phyloP scores from a whole-genome alignment of 2,329 filamentous ascomycete genomes.

The Sordariomycetes sp. region DNA sequence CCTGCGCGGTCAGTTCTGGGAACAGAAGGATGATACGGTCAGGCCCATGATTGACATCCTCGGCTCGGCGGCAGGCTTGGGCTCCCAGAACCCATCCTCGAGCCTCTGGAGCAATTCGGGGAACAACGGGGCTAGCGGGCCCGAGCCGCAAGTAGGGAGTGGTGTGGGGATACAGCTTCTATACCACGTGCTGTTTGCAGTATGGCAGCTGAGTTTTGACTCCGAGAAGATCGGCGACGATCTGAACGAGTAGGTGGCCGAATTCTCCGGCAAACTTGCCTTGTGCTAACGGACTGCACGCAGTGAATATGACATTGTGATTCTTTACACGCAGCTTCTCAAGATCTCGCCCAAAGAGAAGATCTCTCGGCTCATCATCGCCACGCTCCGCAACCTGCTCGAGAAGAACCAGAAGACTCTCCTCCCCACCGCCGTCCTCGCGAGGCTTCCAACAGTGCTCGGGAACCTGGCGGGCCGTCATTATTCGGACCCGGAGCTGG shows the following conservation, averaged over 20 bases:
- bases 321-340: slow-evolving; percentile 84
- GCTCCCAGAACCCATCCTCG: slow-evolving; percentile 44
- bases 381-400: slow-evolving; percentile 80
- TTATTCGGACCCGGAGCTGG: slow-evolving; percentile 49
- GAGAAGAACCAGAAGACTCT: slow-evolving; percentile 53
- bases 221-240: slow-evolving; percentile 60
- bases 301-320: slow-evolving; percentile 85
- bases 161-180: slow-evolving; percentile 85
- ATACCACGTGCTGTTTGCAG: slow-evolving; percentile 82
- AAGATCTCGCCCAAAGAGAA: slow-evolving; percentile 95
- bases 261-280: background rate
- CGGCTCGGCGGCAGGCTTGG: slow-evolving; percentile 59
- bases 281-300: background rate
- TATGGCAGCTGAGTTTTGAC: slow-evolving; percentile 97
- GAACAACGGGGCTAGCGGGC: slow-evolving; percentile 42
- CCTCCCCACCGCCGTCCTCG: slow-evolving; percentile 76
- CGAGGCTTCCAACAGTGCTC: slow-evolving; percentile 59
- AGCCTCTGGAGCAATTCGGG: slow-evolving; percentile 47
- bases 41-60: slow-evolving; percentile 73
- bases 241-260: slow-evolving; percentile 60
- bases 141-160: slow-evolving; percentile 53
- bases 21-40: slow-evolving; percentile 74
- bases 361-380: slow-evolving; percentile 81
- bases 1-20: slow-evolving; percentile 78
- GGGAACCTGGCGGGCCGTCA: slow-evolving; percentile 49